phyloP scores from a whole-genome alignment of 1,284 basidiomycete species.

The Trametes versicolor region DNA sequence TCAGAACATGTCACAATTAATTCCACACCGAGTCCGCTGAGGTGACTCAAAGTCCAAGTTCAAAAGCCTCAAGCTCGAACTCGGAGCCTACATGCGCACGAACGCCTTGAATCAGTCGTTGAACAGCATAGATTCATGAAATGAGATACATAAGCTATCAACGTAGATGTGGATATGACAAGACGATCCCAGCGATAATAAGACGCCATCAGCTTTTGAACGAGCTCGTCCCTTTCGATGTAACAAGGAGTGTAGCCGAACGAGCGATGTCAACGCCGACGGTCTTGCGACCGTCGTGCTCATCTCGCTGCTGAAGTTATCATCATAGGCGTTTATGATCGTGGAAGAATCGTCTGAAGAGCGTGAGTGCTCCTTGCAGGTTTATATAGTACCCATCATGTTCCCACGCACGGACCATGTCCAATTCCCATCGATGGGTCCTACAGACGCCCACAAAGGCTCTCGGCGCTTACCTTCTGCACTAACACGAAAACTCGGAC shows the following conservation, averaged over 20 bases:
- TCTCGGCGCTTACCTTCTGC: neutral
- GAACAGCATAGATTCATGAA: no score
- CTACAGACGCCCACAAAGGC: slow-evolving; percentile 9
- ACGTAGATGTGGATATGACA: neutral
- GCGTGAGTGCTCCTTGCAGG: neutral
- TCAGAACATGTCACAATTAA: no score
- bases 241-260: slow-evolving; percentile 62
- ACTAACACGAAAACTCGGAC: neutral
- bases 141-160: neutral
- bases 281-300: slow-evolving; percentile 50
- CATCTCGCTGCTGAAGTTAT: slow-evolving; percentile 55
- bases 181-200: slow-evolving; percentile 26
- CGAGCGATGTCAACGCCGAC: slow-evolving; percentile 60
- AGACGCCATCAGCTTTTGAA: slow-evolving; percentile 53
- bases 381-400: neutral
- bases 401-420: slow-evolving; percentile 30
- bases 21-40: no score
- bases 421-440: neutral
- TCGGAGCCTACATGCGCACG: no score
- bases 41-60: no score
- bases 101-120: no score
- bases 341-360: slow-evolving; percentile 56
- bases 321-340: slow-evolving; percentile 60
- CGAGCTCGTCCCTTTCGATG: slow-evolving; percentile 57
- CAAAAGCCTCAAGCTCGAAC: no score